A percentile compares a stretch with the other conserved stretches of the same genome.
These are phyloP conservation scores for Didymella pinodella DNA, from an alignment of 2,329 filamentous ascomycete genomes.

Conservation along the genomic window DNA sequence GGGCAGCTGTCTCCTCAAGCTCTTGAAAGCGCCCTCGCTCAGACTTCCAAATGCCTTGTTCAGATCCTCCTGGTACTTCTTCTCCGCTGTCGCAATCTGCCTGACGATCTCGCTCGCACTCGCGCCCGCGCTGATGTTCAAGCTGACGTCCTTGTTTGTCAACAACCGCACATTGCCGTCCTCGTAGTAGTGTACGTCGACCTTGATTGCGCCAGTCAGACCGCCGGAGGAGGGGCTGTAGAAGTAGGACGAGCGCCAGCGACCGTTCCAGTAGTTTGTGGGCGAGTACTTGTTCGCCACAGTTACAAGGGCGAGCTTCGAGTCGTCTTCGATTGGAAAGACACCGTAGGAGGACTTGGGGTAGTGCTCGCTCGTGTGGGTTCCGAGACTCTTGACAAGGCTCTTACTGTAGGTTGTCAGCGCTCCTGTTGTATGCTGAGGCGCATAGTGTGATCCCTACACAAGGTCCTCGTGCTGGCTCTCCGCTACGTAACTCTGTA, in stretches of 20 bases:
- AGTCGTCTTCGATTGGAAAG: constrained; percentile 79
- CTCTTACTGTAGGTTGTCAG: constrained; percentile 69
- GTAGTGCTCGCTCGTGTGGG: constrained; percentile 89
- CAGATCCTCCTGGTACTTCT: constrained; percentile 94
- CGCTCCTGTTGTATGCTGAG: background rate
- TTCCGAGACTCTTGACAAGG: constrained; percentile 76
- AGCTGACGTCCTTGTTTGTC: constrained; percentile 78
- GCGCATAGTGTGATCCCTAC: constrained; percentile 62
- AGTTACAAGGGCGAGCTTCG: constrained; percentile 79
- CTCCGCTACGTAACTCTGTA: constrained; percentile 81
- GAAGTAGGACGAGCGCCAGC: constrained; percentile 90
- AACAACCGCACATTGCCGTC: constrained; percentile 95
- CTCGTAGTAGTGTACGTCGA: constrained; percentile 99
- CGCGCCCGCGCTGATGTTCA: constrained; percentile 65
- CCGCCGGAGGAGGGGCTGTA: constrained; percentile 71
- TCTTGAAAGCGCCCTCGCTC: constrained; percentile 96
- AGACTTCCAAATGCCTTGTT: constrained; percentile 88
- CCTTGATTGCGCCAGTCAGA: constrained; percentile 82
- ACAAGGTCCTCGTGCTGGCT: constrained; percentile 79
- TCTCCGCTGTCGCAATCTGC: constrained; percentile 81
- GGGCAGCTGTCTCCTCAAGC: constrained; percentile 86
- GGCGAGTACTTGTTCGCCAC: constrained; percentile 98
- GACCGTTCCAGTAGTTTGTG: constrained; percentile 98
- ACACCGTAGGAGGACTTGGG: constrained; percentile 81
- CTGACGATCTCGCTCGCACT: constrained; percentile 74